These are phyloP conservation scores for Dipteronia sinensis DNA, from an alignment of 345 rosid genomes.

Conservation along the genomic window DNA sequence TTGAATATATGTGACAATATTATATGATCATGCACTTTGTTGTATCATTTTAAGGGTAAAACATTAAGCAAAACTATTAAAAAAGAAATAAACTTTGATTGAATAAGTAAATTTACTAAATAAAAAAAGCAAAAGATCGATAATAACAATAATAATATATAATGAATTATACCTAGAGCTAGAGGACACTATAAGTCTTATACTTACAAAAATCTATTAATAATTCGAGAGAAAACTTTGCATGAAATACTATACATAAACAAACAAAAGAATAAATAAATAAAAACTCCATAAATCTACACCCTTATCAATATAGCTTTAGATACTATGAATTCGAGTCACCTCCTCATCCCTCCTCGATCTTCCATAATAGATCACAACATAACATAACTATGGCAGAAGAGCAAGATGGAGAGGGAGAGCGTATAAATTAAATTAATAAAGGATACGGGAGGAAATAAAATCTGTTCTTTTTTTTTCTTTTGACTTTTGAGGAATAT, in stretches of 20 bases:
- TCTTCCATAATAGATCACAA: not conserved
- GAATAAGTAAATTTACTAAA: not conserved
- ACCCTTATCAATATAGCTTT: no score
- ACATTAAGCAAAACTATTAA: not conserved
- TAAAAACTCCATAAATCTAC: no score
- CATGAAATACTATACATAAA: no score
- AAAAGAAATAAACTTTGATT: no score
- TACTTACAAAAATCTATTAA: no score
- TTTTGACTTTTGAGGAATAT: slow-evolving; percentile 25
- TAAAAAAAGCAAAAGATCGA: no score
- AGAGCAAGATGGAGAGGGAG: not conserved
- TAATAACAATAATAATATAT: no score
- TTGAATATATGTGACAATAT: not conserved
- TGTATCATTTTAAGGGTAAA: not conserved
- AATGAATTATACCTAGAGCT: no score
- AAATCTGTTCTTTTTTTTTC: not conserved
- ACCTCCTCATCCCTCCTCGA: no score
- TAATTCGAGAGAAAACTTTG: no score
- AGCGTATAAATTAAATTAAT: not conserved
- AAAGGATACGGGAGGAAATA: slow-evolving; percentile 8
- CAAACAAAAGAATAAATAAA: no score
- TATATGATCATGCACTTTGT: not conserved
- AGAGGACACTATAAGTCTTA: no score
- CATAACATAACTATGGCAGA: not conserved
- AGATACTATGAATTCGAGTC: not conserved